Evolutionary conservation across 768 basidiomycete genomes (phyloP), one percentile per base, ranked within the genome.

Genomic region (Calvatia gigantea): DNA sequence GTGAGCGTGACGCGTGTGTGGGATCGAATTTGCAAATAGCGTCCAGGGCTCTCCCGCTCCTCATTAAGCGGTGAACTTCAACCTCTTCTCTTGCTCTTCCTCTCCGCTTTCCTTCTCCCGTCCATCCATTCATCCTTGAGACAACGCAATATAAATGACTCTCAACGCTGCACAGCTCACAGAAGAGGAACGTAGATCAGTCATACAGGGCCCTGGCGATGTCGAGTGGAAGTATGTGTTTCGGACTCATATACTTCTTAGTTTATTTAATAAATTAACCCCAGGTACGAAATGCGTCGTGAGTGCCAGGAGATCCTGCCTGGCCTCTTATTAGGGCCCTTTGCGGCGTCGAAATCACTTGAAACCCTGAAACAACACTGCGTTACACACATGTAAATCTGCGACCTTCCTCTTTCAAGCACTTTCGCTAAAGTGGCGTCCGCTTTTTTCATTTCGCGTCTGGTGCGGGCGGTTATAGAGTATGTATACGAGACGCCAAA

Each of bases 261-360:
- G 17, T 6, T 11, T 21, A 11, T 42, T 43, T 29, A 45, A 41
- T 43, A 21, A 28, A 25, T 15, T 38, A 27, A 17, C 31, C 38
- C 3, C 42, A 92, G 89, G 64, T 97, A 97, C 65, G 94, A 96
- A 71, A 95, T 97, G 94, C 80, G 94, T 28, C 77, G 94, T n/a
- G 89, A 95, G 64, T 93, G 91, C 62, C 94, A 97, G 72, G 89
- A 94, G 69, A 95, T 96, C 60, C 75, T 91, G 0, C 87, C 91
- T 23, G 84, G 84, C 15, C 83, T 97, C 33, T 75, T 84, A 25
- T 82, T 97, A 5, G 94, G 94, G 0, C 93, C 94, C 2, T 92
- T 94, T 59, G 87, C 90, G 60, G 90, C 89, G 7, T 92, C 91
- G 1, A 95, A 94, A 67, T 87, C 88, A 0, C 73, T 92, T 25